phyloP scores from a whole-genome alignment of 208 protist genomes.

The Acanthamoeba lenticulata region DNA sequence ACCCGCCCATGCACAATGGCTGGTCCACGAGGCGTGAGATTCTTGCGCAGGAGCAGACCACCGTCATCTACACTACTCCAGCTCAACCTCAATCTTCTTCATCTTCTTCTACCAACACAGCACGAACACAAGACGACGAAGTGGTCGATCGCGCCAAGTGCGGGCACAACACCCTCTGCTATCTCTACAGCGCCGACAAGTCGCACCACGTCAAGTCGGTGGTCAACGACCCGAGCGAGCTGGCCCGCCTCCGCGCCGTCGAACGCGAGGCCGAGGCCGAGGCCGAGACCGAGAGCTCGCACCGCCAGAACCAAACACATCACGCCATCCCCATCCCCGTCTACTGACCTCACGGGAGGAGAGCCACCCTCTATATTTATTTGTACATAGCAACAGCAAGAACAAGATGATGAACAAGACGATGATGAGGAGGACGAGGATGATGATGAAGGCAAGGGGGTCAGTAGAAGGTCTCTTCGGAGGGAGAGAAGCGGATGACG shows the following conservation, averaged over 20 bases:
- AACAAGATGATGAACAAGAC: too few relatives aligned
- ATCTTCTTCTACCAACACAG: too few relatives aligned
- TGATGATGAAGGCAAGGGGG: too few relatives aligned
- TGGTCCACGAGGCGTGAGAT: not conserved
- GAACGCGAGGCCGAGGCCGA: not conserved
- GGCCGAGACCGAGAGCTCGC: not conserved
- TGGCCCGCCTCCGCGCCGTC: not conserved
- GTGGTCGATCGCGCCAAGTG: conserved; percentile 33
- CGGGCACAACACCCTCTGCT: not conserved
- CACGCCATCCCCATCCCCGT: conserved; percentile 19
- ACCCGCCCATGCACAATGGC: not conserved
- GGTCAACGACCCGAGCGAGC: not conserved
- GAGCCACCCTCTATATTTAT: not conserved
- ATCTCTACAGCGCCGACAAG: not conserved
- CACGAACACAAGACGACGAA: not conserved
- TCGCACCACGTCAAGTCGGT: not conserved
- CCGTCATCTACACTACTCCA: not conserved
- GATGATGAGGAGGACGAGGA: too few relatives aligned
- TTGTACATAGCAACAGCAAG: too few relatives aligned
- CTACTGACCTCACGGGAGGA: not conserved
- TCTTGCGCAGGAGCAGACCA: not conserved
- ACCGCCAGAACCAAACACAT: not conserved
- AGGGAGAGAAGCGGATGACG: not conserved
- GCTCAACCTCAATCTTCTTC: not conserved
- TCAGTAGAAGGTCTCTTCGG: not conserved